Evolutionary conservation across 768 basidiomycete species (phyloP).

Genomic region (Austroboletus eburneus): DNA sequence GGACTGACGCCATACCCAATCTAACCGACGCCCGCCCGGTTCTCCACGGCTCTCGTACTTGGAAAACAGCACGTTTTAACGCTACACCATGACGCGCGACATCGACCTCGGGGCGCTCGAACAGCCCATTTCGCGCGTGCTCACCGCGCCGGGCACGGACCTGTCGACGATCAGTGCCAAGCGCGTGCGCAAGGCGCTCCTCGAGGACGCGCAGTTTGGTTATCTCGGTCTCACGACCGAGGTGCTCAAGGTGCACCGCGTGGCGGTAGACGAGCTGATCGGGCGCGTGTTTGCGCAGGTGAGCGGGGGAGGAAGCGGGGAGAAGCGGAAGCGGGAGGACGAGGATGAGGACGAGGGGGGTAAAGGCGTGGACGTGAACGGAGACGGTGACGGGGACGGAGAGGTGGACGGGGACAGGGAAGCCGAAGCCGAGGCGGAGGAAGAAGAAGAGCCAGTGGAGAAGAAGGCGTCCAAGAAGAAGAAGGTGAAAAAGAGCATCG

Average conservation of each 20-base stretch:
- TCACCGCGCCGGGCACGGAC: constrained; percentile 74
- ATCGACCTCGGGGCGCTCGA: constrained; percentile 52
- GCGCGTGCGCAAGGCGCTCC: constrained; percentile 75
- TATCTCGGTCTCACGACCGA: constrained; percentile 52
- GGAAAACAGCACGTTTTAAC: neutral
- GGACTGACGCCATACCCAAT: too few relatives aligned
- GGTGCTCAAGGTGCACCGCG: constrained; percentile 61
- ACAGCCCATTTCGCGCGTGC: constrained; percentile 61
- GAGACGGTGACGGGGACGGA: constrained; percentile 24
- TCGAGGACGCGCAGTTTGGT: constrained; percentile 33
- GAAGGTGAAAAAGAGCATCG: constrained; percentile 42
- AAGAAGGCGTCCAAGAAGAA: constrained; percentile 40
- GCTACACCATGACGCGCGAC: neutral
- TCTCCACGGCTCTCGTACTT: too few relatives aligned
- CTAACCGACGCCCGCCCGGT: too few relatives aligned
- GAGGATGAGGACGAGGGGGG: neutral
- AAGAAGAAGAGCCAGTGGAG: constrained; percentile 12
- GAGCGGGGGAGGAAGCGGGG: constrained; percentile 26
- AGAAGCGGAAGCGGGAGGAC: neutral
- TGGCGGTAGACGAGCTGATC: constrained; percentile 68
- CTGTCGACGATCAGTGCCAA: constrained; percentile 81
- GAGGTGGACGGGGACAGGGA: constrained; percentile 7
- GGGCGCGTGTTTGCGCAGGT: constrained; percentile 59
- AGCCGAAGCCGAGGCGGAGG: constrained; percentile 2
- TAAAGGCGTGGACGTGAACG: neutral